Conservation (phyloP, 768 basidiomycete species). For the Boletales sp. region DNA sequence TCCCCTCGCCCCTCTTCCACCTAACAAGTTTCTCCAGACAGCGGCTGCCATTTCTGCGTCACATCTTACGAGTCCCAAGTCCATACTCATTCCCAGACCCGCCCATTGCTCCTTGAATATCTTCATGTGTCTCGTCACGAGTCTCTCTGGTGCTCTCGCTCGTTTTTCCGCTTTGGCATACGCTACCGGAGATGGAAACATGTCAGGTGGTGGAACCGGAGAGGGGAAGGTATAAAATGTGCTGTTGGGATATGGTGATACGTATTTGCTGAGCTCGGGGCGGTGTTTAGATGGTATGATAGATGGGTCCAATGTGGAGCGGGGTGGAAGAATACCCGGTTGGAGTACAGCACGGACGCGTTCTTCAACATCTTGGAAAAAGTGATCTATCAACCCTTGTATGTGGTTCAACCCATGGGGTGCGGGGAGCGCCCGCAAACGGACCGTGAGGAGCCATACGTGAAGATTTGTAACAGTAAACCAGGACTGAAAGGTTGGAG, state of each 20-base stretch:
- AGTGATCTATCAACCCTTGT: conserved; percentile 88
- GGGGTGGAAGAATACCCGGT: conserved; percentile 38
- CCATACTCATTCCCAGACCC: conserved; percentile 75
- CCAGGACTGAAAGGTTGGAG: conserved; percentile 96
- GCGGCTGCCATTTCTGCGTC: conserved; percentile 85
- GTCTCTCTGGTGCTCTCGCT: conserved; percentile 64
- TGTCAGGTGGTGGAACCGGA: conserved; percentile 22
- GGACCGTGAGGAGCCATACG: conserved; percentile 85
- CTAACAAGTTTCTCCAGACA: conserved; percentile 90
- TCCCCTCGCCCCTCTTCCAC: conserved; percentile 75
- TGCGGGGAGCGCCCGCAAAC: conserved; percentile 76
- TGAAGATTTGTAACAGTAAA: conserved; percentile 92
- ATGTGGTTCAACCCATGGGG: conserved; percentile 65
- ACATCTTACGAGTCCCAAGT: conserved; percentile 68
- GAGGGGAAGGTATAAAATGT: conserved; percentile 27
- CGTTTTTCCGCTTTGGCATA: conserved; percentile 28
- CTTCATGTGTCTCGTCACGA: conserved; percentile 86
- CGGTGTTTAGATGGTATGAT: conserved; percentile 13
- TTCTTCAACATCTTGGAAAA: conserved; percentile 91
- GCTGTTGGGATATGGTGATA: conserved; percentile 21
- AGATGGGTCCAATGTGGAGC: conserved; percentile 14
- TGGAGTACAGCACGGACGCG: conserved; percentile 80
- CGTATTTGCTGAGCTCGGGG: conserved; percentile 18
- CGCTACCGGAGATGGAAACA: conserved; percentile 25
- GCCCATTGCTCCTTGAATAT: conserved; percentile 91